Evolutionary conservation across 306 rosid species (phyloP), one percentile per base, ranked within the genome.

Genomic region (Pueraria montana): DNA sequence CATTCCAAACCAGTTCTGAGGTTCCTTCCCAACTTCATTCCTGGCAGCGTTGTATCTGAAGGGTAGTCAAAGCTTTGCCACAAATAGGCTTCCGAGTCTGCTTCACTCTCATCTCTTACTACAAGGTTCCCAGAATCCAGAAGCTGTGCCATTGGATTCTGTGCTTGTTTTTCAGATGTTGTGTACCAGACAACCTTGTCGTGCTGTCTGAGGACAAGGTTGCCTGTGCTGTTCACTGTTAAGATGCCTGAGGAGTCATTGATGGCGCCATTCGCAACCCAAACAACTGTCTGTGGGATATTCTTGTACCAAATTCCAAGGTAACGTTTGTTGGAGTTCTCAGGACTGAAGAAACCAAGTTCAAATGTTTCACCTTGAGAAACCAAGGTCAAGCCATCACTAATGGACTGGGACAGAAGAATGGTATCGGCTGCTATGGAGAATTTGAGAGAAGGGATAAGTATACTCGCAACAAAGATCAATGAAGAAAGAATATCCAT

Each of bases 11-110:
- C 78, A 7, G 73, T 90, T 45, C 77, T 77, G 14, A 87, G 84
- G 80, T 92, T 71, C 90, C 87, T 55, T 13, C 94, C 92, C 11
- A 92, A 5, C 75, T 89, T 91, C 97, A 89, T 88, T 4, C 80
- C 88, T 2, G 88, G 86, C 6, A 88, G 70, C 5, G 66, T 11
- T 34, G 95, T 91, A 68, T 92, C 93, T 20, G 88, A 68, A 10
- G 94, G 94, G 78, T 92, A 79, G 36, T 92, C 92, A 32, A 88
- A 90, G 67, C 96, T 87, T 45, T 92, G 91, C 91, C 89, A 87
- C 49, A 86, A 18, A 77, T 83, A 85, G 0, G 0, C 17, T 24
- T 56, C 69, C 4, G 70, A 11, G 30, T 65, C 27, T 52, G 62
- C 53, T 8, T 63, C 72, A 1, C 32, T 43, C 0, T 24, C 80